phyloP scores from a whole-genome alignment of 768 basidiomycete species.

The Thelephora ganbajun region DNA sequence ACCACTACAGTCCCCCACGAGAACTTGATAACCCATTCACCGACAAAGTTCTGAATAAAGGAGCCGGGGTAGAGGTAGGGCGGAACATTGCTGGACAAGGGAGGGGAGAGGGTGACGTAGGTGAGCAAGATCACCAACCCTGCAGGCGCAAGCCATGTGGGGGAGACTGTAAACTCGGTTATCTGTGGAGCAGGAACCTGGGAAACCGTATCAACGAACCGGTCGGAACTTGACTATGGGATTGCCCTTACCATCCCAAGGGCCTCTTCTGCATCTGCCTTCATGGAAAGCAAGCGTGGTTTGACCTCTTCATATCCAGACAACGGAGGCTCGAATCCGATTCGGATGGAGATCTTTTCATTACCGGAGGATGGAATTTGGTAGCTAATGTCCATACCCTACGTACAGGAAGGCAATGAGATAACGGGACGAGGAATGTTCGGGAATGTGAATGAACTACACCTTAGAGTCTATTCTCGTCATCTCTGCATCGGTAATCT shows the following conservation, averaged over 20 bases:
- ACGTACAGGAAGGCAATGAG: not conserved
- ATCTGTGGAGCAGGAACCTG: conserved; percentile 55
- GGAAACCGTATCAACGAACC: not conserved
- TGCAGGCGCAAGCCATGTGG: conserved; percentile 12
- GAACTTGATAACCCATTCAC: conserved; percentile 13
- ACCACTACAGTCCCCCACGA: conserved; percentile 20
- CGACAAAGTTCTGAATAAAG: conserved; percentile 6
- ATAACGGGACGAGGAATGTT: not conserved
- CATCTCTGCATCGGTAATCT: conserved; percentile 55
- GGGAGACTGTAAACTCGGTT: conserved; percentile 36
- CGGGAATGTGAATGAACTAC: conserved; percentile 6
- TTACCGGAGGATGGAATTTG: conserved; percentile 30
- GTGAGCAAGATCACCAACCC: conserved; percentile 18
- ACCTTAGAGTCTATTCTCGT: conserved; percentile 54
- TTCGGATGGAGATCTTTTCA: conserved; percentile 30
- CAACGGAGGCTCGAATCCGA: conserved; percentile 61
- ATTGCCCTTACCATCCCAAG: conserved; percentile 54
- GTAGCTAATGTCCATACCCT: conserved; percentile 66
- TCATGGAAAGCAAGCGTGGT: conserved; percentile 68
- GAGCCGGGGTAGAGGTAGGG: conserved; percentile 11
- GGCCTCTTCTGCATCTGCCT: conserved; percentile 62
- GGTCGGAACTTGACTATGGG: not conserved
- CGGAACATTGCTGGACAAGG: conserved; percentile 5
- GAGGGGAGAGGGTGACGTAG: conserved; percentile 19
- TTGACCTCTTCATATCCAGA: conserved; percentile 71